Evolutionary conservation across 257 asterid genomes (phyloP).

Genomic region (Solanum dulcamara): DNA sequence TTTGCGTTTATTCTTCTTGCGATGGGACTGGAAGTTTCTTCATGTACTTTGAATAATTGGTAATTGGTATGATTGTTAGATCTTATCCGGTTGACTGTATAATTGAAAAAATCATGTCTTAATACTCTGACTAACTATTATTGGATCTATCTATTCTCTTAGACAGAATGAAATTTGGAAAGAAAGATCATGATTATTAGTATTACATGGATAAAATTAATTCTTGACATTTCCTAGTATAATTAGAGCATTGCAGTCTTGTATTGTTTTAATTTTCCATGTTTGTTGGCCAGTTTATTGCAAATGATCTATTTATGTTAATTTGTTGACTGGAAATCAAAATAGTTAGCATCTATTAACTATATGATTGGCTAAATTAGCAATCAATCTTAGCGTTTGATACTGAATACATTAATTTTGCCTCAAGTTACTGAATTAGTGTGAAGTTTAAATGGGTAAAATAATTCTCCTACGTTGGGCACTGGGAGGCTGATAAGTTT

Average conservation of each 20-base stretch:
- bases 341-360: not conserved
- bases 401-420: not conserved
- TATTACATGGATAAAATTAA: not conserved
- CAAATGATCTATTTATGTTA: not conserved
- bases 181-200: not conserved
- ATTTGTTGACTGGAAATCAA: not conserved
- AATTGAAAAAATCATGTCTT: not conserved
- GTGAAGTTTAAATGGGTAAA: not conserved
- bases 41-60: not conserved
- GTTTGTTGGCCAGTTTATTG: not conserved
- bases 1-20: not conserved
- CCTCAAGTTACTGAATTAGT: not conserved
- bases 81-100: not conserved
- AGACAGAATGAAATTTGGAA: not conserved
- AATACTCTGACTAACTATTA: not conserved
- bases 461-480: not conserved
- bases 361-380: not conserved
- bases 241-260: not conserved
- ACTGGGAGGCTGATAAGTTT: conserved; percentile 5
- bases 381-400: not conserved
- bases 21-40: not conserved
- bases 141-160: not conserved
- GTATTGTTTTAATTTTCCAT: not conserved
- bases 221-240: not conserved
- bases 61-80: not conserved